phyloP scores from a whole-genome alignment of 805 yeast genomes.

The Saccharomycopsis olivae region DNA sequence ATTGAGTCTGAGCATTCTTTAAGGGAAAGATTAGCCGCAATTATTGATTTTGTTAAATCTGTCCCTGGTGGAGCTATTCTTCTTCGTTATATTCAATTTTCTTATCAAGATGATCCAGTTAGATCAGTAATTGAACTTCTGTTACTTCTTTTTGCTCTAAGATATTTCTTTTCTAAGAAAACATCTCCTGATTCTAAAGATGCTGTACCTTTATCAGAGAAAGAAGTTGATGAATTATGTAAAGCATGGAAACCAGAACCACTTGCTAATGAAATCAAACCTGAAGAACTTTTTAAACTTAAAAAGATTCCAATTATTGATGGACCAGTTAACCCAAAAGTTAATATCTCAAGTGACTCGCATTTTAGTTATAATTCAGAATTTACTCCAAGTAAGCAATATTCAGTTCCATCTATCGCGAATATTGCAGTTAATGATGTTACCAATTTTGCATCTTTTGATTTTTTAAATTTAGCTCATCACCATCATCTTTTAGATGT shows the following conservation, averaged over 20 bases:
- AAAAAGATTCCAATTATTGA: conserved; percentile 51
- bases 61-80: conserved; percentile 18
- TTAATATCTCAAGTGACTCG: conserved; percentile 23
- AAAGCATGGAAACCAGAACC: conserved; percentile 93
- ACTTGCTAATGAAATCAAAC: conserved; percentile 43
- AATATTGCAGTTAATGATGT: conserved; percentile 27
- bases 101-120: conserved; percentile 89
- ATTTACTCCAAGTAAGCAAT: conserved; percentile 20
- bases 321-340: conserved; percentile 39
- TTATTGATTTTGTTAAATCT: conserved; percentile 14
- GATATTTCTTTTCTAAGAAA: conserved; percentile 70
- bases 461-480: conserved; percentile 55
- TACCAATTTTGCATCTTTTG: conserved; percentile 60
- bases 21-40: background rate
- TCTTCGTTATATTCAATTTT: conserved; percentile 65
- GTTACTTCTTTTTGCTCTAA: conserved; percentile 69
- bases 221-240: conserved; percentile 72
- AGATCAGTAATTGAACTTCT: conserved; percentile 75
- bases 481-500: conserved; percentile 36
- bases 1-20: background rate
- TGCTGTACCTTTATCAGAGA: conserved; percentile 47
- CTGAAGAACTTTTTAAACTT: conserved; percentile 51
- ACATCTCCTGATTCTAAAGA: conserved; percentile 53
- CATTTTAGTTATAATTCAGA: conserved; percentile 21
- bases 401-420: conserved; percentile 22